Base-by-base conservation (phyloP, 176 grass and related monocot genomes). In the Avena sativa region DNA sequence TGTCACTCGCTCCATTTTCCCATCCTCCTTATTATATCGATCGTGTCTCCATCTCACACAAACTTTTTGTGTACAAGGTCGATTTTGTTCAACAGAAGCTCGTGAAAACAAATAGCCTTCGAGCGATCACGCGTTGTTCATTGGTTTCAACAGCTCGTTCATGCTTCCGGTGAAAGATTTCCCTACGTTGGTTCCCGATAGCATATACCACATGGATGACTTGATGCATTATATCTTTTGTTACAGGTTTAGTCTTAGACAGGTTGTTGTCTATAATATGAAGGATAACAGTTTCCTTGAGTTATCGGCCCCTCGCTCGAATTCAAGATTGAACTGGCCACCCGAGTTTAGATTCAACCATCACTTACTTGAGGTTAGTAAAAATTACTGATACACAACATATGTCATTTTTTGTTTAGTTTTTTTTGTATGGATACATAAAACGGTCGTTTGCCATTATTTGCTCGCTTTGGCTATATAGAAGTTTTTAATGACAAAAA, bases 131-230 rank as follows among this genome's bases (percentile, higher is more conserved):
- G 28, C 64, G 34, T 67, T 67, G 64, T 67, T 67, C 64, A 67
- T 67, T 34, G 64, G 64, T 67, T 67, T 67, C 64, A 67, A 67
- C 28, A 67, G 6, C 64, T 67, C 64, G 12, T 67, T 67, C 64
- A 34, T 67, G 30, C 28, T 67, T 34, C 64, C 64, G 0, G 28
- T 34, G 2, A 67, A 67, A 34, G 64, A 67, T 32, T 67, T 67
- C 13, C 30, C 64, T 67, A 2, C 28, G 2, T 67, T 67, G 28
- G 16, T 67, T 34, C 64, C 28, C 26, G 34, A 34, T 67, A 8
- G 28, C 64, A 67, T 67, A 30, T 67, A 67, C 8, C 28, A 67
- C 13, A 67, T 28, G 28, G 64, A 67, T 67, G 64, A 67, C 13
- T 16, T 8, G 28, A 8, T 65, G 23, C 1, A 64, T 28, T 64